Evolutionary conservation across 2,329 filamentous ascomycete genomes (phyloP).

Genomic region (Cladorrhinum sp.): DNA sequence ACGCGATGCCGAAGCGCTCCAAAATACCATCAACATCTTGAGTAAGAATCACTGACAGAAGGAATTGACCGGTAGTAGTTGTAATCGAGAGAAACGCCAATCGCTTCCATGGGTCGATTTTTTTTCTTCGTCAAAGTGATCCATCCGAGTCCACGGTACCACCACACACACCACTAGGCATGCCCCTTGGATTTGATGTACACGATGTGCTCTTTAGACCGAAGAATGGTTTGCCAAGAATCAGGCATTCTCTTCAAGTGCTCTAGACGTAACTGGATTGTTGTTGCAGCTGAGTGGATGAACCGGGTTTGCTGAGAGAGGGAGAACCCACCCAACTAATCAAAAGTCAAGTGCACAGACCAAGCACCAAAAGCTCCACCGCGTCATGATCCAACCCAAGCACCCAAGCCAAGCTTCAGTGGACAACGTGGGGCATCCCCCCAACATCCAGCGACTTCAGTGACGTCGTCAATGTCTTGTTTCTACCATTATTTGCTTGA

Average conservation of each 20-base stretch:
- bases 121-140: not conserved
- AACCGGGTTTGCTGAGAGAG: not conserved
- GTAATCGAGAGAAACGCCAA: not conserved
- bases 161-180: not conserved
- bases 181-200: too few species aligned
- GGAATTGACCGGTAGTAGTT: not conserved
- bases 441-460: not conserved
- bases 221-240: too few species aligned
- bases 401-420: not conserved
- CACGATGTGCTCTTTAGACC: too few species aligned
- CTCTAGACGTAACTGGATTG: not conserved
- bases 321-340: too few species aligned
- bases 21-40: not conserved
- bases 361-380: not conserved
- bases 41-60: not conserved
- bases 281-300: not conserved
- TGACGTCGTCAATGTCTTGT: not conserved
- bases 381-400: not conserved
- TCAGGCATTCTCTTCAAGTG: not conserved
- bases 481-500: not conserved
- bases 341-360: not conserved
- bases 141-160: not conserved
- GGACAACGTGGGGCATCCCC: not conserved
- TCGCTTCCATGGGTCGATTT: not conserved
- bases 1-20: not conserved